Base-by-base conservation (phyloP, 2,329 filamentous ascomycete genomes). In the Thelonectria discophora region DNA sequence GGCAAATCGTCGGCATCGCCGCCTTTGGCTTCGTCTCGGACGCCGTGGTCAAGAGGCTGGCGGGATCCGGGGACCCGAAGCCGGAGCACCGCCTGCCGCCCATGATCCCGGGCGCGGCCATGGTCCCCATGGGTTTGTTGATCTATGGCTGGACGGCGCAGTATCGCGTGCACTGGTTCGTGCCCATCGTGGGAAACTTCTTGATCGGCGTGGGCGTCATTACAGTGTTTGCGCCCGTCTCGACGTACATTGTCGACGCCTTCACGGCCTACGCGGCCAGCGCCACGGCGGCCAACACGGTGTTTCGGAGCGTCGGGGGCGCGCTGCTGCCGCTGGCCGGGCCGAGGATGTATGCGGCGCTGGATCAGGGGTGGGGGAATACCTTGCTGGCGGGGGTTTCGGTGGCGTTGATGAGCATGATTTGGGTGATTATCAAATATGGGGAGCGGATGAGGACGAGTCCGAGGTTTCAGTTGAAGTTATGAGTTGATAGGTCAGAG, bases 161-260 rank as follows among this genome's bases (percentile, higher is more conserved):
- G n/a, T 77, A 80, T 11, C 65, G 76, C n/a, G 75, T 82, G 2
- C 81, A 84, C 56, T 87, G 82, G 81, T 80, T 86, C 12, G 79
- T 85, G 15, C 82, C 83, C 1, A 81, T 83, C 53, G 74, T 82
- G 5, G 78, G 77, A 0, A 83, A 78, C 0, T 67, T 75, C 39
- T 46, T 68, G 3, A 48, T 84, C 27, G 82, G 82, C 2, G 57
- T 77, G 1, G 77, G 77, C 1, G 73, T 76, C 37, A 67, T 79
- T 20, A 69, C 68, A 8, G 69, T 75, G 1, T 77, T 78, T 55
- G 82, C 84, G 76, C 77, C 80, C 0, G 76, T 83, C 3, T 79
- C 82, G 43, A 84, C 63, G 40, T 69, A 71, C 40, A 49, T 70
- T 7, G 61, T 71, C 6, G 68, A 71, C 34, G 65, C 67, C 5